phyloP scores from a whole-genome alignment of 495 filamentous ascomycete species.

The Hypoxylon rickii region DNA sequence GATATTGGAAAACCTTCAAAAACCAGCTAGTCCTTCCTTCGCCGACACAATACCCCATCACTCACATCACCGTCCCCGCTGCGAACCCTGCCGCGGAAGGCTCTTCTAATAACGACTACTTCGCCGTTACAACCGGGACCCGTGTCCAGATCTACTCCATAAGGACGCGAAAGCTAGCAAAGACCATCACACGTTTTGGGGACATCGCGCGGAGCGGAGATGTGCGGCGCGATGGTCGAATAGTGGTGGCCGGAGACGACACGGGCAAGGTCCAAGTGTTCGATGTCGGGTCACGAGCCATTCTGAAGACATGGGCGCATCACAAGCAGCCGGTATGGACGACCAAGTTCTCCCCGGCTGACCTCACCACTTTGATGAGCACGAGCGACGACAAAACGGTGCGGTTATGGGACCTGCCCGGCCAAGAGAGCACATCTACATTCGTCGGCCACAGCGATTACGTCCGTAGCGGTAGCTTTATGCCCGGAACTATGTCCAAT shows the following conservation, averaged over 20 bases:
- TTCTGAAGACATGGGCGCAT: slow-evolving; percentile 93
- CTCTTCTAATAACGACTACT: slow-evolving; percentile 66
- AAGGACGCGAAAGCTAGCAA: slow-evolving; percentile 82
- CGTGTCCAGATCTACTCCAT: slow-evolving; percentile 92
- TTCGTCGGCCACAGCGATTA: slow-evolving; percentile 94
- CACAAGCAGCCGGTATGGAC: slow-evolving; percentile 96
- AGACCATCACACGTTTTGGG: slow-evolving; percentile 90
- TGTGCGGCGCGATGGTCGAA: slow-evolving; percentile 83
- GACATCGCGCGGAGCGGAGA: slow-evolving; percentile 85
- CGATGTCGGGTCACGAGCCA: slow-evolving; percentile 81
- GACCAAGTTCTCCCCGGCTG: slow-evolving; percentile 83
- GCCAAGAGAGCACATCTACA: slow-evolving; percentile 69
- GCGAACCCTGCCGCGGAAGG: slow-evolving; percentile 47
- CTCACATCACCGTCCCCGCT: slow-evolving; percentile 79
- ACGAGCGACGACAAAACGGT: slow-evolving; percentile 90
- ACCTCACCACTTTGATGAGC: slow-evolving; percentile 82
- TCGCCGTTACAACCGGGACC: slow-evolving; percentile 89
- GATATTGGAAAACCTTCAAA: slow-evolving; percentile 92
- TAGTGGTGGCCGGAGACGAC: slow-evolving; percentile 89
- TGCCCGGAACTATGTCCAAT: slow-evolving; percentile 76
- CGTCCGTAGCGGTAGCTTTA: slow-evolving; percentile 81
- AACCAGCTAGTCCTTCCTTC: slow-evolving; percentile 86
- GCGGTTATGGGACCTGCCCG: slow-evolving; percentile 89
- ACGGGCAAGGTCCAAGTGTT: slow-evolving; percentile 92
- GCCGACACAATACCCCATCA: slow-evolving; percentile 80